Conservation (phyloP, 2,329 filamentous ascomycete genomes). For the Arthrinium puccinioides region DNA sequence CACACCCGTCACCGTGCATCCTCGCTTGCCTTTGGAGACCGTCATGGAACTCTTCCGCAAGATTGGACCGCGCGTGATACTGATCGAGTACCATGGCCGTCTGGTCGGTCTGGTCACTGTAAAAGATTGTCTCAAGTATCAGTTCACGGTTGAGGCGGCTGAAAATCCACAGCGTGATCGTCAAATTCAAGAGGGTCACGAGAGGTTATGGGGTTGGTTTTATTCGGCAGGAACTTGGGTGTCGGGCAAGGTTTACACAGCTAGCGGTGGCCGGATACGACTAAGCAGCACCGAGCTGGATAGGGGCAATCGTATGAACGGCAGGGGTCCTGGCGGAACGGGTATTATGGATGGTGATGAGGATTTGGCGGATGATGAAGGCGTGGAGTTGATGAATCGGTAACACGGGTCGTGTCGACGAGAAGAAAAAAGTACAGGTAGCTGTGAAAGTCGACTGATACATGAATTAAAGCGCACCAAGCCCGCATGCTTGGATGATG, state of each 20-base stretch:
- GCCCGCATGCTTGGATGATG: no score
- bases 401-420: constrained; percentile 7
- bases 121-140: constrained; percentile 94
- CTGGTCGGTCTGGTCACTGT: constrained; percentile 85
- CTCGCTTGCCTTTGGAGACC: constrained; percentile 84
- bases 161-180: constrained; percentile 63
- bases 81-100: constrained; percentile 83
- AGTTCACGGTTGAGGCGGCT: constrained; percentile 89
- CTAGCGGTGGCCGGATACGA: constrained; percentile 50
- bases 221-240: constrained; percentile 50
- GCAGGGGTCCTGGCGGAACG: constrained; percentile 12
- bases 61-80: constrained; percentile 86
- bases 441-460: no score
- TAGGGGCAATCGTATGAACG: constrained; percentile 17
- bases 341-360: constrained; percentile 45
- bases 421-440: no score
- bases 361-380: constrained; percentile 36
- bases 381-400: constrained; percentile 23
- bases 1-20: constrained; percentile 86
- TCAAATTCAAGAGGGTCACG: constrained; percentile 49
- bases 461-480: no score
- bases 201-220: constrained; percentile 56
- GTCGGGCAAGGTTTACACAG: constrained; percentile 43
- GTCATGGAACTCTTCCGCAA: constrained; percentile 99
- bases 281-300: constrained; percentile 29